phyloP scores from a whole-genome alignment of 2,329 filamentous ascomycete species.

The Bipolaris gigantea region DNA sequence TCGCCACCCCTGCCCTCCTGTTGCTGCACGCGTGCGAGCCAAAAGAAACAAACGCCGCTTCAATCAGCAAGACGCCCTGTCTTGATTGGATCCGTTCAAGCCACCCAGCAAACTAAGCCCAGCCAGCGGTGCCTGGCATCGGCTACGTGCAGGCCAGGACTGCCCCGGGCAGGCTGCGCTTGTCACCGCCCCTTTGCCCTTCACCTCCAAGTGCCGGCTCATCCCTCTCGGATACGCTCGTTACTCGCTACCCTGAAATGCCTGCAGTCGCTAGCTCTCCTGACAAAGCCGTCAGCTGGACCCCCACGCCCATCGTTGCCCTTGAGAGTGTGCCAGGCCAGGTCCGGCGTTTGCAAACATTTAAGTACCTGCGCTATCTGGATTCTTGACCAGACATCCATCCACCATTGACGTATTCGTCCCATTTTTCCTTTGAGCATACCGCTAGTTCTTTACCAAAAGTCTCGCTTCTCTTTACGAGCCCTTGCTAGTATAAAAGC shows the following conservation, averaged over 20 bases:
- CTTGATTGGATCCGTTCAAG: constrained; percentile 31
- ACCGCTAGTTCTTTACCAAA: constrained; percentile 41
- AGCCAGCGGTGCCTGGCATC: constrained; percentile 42
- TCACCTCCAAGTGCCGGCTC: constrained; percentile 31
- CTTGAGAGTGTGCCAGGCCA: constrained; percentile 18
- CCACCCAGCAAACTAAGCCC: constrained; percentile 25
- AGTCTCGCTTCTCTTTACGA: constrained; percentile 26
- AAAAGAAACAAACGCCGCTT: constrained; percentile 41
- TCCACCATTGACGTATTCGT: constrained; percentile 41
- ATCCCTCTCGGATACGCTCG: constrained; percentile 25
- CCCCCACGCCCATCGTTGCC: constrained; percentile 41
- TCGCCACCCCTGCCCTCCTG: constrained; percentile 25
- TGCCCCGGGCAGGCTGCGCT: constrained; percentile 25
- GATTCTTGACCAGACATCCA: constrained; percentile 28
- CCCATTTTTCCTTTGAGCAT: constrained; percentile 32
- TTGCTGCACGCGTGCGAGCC: constrained; percentile 26
- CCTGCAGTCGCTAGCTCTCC: constrained; percentile 34
- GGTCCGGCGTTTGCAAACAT: constrained; percentile 37
- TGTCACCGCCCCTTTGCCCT: constrained; percentile 42
- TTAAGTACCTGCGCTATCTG: constrained; percentile 43
- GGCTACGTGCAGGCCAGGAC: constrained; percentile 29
- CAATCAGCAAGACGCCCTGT: constrained; percentile 26
- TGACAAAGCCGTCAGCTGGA: constrained; percentile 44
- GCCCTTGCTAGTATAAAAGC: constrained; percentile 35
- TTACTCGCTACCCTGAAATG: constrained; percentile 33